phyloP scores from a whole-genome alignment of 2,329 filamentous ascomycete genomes.

The Fusarium beomiforme region DNA sequence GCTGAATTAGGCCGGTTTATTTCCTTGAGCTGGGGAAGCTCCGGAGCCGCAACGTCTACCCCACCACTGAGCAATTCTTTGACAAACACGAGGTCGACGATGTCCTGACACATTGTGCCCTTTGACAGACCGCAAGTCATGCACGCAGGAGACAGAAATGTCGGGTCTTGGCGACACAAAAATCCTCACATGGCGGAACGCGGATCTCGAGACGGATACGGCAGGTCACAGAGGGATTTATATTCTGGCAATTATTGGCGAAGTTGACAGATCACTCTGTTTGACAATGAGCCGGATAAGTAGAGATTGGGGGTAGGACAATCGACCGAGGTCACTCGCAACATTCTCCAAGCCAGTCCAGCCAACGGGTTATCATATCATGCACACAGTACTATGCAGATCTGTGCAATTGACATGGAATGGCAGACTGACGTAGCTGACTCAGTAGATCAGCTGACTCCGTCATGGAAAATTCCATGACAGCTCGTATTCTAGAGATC shows the following conservation, averaged over 20 bases:
- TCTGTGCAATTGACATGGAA: background rate
- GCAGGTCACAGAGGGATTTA: constrained; percentile 15
- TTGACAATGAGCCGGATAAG: constrained; percentile 2
- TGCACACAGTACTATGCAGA: background rate
- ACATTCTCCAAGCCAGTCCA: background rate
- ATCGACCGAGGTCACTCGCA: constrained; percentile 4
- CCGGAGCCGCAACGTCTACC: constrained; percentile 25
- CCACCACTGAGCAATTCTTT: constrained; percentile 7
- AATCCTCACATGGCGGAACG: constrained; percentile 8
- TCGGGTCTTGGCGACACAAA: constrained; percentile 9
- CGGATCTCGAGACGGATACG: constrained; percentile 20
- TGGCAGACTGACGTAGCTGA: background rate
- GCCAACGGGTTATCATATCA: background rate
- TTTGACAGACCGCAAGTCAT: background rate
- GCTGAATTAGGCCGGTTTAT: constrained; percentile 18
- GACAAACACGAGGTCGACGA: background rate
- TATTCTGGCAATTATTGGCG: constrained; percentile 18
- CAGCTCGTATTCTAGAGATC: constrained; percentile 6
- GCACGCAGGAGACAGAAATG: background rate
- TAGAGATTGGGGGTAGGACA: constrained; percentile 7
- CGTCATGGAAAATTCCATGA: background rate
- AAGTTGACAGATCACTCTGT: constrained; percentile 23
- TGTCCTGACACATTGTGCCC: background rate
- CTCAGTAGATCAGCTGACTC: constrained; percentile 21
- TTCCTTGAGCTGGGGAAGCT: constrained; percentile 32